Base-by-base conservation (phyloP, 1,284 basidiomycete genomes). In the Melampsora americana region DNA sequence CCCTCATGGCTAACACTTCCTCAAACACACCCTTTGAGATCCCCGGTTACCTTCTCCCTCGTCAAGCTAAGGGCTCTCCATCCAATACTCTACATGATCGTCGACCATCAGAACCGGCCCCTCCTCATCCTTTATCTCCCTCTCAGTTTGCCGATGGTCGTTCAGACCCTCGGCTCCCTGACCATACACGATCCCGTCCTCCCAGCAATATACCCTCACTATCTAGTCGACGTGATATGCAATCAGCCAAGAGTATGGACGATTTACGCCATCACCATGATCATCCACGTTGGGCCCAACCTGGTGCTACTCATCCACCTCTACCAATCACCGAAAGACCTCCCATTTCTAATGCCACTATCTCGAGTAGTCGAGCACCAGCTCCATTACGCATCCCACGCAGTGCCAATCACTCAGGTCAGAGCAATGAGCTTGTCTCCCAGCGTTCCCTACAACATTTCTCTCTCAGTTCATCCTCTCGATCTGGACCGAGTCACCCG, bases 181-280 rank as follows among this genome's bases (percentile, higher is more conserved):
- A 65, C 35, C 32, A 28, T 14, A 46, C 46, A 44, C 62, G 62
- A 18, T 61, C 61, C 44, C 67, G 61, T 32, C 61, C 12, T 64
- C 30, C 28, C 42, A 44, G 4, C 26, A 42, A 30, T 44, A 42
- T 12, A 11, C 30, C 74, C 32, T 64, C 61, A 18, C 28, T 30
- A 18, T 6, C 65, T 28, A 23, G 35, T n/a, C 59, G 74, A 14
- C 44, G 62, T n/a, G 67, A 69, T 69, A 23, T 77, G 23, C 74
- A 69, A 5, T 6, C 67, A 16, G 67, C 61, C 32, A 77, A 77
- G 44, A 77, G 74, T 66, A 77, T 77, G 74, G 74, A 77, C 39
- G 74, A 77, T 12, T 50, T 77, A 5, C 56, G 68, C 18, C 26
- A 7, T 39, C 71, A 60, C 5, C n/a, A n/a, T 28, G 66, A 76